Evolutionary conservation across 2,329 filamentous ascomycete genomes (phyloP).

Genomic region (Xylaria polymorpha): DNA sequence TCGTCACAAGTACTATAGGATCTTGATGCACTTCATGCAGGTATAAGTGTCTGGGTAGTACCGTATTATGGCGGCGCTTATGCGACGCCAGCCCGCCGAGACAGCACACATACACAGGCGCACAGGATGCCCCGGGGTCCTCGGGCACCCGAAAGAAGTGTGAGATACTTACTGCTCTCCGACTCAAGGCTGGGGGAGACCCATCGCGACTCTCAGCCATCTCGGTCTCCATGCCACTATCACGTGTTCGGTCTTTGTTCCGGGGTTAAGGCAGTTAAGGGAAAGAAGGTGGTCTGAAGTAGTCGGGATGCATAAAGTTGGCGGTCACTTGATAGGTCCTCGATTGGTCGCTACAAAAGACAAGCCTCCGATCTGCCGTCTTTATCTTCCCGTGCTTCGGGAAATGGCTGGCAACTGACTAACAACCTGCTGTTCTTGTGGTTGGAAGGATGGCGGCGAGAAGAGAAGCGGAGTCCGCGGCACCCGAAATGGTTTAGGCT

Average conservation of each 20-base stretch:
- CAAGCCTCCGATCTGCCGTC: background rate
- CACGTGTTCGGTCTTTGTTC: constrained; percentile 1
- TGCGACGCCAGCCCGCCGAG: background rate
- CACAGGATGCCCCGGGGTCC: constrained; percentile 21
- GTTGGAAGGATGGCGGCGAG: background rate
- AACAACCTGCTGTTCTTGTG: background rate
- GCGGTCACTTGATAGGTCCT: constrained; percentile 14
- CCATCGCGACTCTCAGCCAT: constrained; percentile 53
- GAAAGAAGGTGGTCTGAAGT: background rate
- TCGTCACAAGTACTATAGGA: constrained; percentile 31
- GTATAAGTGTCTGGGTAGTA: background rate
- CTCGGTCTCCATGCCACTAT: constrained; percentile 43
- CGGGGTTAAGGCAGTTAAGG: background rate
- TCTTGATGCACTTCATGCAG: constrained; percentile 6
- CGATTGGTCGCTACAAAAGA: background rate
- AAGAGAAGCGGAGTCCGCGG: constrained; percentile 45
- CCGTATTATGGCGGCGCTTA: background rate
- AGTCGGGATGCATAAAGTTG: background rate
- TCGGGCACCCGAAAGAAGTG: constrained; percentile 51
- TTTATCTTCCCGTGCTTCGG: background rate
- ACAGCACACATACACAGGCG: constrained; percentile 10
- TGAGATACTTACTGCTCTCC: constrained; percentile 54
- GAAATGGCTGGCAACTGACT: background rate
- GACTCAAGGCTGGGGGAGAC: constrained; percentile 52
- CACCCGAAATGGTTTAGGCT: constrained; percentile 52